Conservation (phyloP, 345 rosid genomes). For the Lepidium sativum region DNA sequence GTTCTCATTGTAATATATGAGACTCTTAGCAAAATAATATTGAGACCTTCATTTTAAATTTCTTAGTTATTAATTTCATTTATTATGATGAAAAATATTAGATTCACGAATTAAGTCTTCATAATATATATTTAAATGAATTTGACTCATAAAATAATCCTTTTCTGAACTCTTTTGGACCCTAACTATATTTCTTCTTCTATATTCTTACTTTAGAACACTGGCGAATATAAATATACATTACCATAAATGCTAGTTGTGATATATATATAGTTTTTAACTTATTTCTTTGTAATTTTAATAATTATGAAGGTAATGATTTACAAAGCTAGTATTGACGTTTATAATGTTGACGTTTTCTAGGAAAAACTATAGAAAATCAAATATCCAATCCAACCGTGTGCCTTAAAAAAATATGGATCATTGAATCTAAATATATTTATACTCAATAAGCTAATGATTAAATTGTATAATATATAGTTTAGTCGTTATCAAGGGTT, state of each 20-base stretch:
- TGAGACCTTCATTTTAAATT: neutral
- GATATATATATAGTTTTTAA: neutral
- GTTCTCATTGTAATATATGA: neutral
- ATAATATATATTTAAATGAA: neutral
- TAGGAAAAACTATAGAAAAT: neutral
- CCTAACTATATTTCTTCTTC: too few species aligned
- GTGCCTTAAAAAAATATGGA: neutral
- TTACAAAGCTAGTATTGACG: neutral
- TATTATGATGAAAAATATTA: neutral
- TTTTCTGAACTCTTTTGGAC: too few species aligned
- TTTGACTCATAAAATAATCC: neutral
- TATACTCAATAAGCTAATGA: slow-evolving; percentile 9
- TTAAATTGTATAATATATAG: slow-evolving; percentile 19
- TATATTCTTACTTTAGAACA: too few species aligned
- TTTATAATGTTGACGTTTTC: neutral
- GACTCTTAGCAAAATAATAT: neutral
- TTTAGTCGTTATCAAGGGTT: slow-evolving; percentile 14
- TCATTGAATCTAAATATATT: neutral
- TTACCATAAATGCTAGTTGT: too few species aligned
- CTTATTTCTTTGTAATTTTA: neutral
- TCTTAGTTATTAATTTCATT: neutral
- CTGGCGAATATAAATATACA: too few species aligned
- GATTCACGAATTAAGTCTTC: neutral
- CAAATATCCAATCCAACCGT: neutral
- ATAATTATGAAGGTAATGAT: neutral